Evolutionary conservation across 371 early-diverging fungal genomes (phyloP).

Genomic region (Blastocladiella emersonii): DNA sequence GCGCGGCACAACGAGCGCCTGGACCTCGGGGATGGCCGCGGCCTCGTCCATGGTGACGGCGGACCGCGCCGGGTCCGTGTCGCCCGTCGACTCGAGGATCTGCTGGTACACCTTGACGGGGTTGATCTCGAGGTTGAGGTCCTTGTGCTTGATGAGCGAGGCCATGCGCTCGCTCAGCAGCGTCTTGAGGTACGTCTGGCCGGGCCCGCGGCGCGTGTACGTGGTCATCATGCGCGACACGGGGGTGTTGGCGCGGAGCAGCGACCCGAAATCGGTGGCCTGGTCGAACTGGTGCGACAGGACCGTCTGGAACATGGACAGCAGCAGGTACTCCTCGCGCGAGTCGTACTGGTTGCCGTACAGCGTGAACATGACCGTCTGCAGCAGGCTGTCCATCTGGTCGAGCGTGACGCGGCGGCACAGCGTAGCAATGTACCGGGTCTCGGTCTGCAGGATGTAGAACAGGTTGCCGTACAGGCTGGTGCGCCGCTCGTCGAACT

Average conservation of each 20-base stretch:
- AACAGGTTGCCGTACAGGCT: constrained; percentile 77
- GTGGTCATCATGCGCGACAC: constrained; percentile 93
- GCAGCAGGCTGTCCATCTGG: constrained; percentile 84
- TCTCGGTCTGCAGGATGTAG: constrained; percentile 81
- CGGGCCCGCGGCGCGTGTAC: constrained; percentile 84
- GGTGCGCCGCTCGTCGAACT: no score
- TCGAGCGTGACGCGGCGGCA: constrained; percentile 65
- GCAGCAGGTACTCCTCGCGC: constrained; percentile 81
- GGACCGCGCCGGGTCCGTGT: constrained; percentile 38
- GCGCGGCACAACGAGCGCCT: constrained; percentile 68
- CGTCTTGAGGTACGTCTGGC: constrained; percentile 80
- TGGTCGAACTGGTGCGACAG: constrained; percentile 79
- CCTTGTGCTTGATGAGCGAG: constrained; percentile 53
- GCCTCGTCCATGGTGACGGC: constrained; percentile 60
- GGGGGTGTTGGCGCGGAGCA: constrained; percentile 87
- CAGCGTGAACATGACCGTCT: constrained; percentile 90
- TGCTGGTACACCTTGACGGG: constrained; percentile 82
- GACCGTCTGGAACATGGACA: constrained; percentile 92
- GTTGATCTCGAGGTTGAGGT: constrained; percentile 75
- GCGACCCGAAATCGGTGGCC: constrained; percentile 67
- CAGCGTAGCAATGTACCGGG: constrained; percentile 75
- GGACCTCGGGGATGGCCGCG: constrained; percentile 57
- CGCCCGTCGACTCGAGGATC: constrained; percentile 55
- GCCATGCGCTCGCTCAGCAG: constrained; percentile 72
- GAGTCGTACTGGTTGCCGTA: constrained; percentile 93